These are phyloP conservation scores for Micromonas pusilla DNA, from an alignment of 139 green algal species.

Conservation along the genomic window DNA sequence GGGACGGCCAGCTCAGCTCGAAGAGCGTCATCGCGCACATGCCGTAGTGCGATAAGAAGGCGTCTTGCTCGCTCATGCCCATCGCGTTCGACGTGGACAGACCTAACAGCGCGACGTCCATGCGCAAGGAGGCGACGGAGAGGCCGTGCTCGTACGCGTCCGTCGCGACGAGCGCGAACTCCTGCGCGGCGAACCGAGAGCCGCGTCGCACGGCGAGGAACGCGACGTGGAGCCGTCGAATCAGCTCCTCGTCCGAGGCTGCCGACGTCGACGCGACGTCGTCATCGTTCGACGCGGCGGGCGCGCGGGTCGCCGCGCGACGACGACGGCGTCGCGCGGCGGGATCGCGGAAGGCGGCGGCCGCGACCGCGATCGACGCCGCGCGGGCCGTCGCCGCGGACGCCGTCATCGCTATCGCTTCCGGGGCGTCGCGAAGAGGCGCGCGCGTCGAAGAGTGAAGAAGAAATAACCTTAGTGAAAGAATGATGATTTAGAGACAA, in stretches of 20 bases:
- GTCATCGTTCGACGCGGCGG: too few species aligned
- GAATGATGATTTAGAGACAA: too few species aligned
- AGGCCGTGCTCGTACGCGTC: not conserved
- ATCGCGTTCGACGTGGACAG: not conserved
- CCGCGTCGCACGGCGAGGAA: not conserved
- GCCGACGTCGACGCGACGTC: too few species aligned
- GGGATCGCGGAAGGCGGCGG: too few species aligned
- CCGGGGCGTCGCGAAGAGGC: too few species aligned
- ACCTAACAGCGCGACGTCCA: not conserved
- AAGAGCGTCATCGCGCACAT: slow-evolving; percentile 5
- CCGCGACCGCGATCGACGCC: too few species aligned
- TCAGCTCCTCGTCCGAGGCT: not conserved
- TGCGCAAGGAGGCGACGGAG: not conserved
- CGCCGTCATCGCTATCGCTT: not conserved
- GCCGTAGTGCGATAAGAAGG: not conserved
- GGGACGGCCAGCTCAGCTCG: not conserved
- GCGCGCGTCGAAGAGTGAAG: too few species aligned
- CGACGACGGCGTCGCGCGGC: too few species aligned
- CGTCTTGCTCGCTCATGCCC: slow-evolving; percentile 17
- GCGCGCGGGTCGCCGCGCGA: not conserved
- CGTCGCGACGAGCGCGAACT: slow-evolving; percentile 5
- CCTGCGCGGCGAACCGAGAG: slow-evolving; percentile 13
- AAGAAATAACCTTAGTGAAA: too few species aligned
- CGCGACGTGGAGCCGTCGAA: not conserved
- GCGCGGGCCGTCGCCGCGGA: not conserved